Conservation (phyloP, 805 yeast genomes). For the Saturnispora dispora region DNA sequence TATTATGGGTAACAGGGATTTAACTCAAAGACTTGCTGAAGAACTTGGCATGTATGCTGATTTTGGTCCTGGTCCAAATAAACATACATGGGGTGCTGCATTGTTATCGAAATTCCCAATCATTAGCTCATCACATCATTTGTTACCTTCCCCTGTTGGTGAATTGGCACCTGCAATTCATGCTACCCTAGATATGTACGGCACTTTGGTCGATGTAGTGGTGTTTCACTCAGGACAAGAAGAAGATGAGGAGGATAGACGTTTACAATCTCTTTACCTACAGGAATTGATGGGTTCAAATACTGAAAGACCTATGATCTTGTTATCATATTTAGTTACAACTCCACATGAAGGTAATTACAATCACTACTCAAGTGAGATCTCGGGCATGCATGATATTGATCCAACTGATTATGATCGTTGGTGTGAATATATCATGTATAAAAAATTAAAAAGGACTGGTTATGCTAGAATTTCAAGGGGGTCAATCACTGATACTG, state of each 20-base stretch:
- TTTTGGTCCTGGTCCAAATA: constrained; percentile 95
- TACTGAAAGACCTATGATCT: constrained; percentile 64
- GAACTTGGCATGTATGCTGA: constrained; percentile 92
- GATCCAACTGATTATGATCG: constrained; percentile 93
- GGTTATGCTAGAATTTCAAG: constrained; percentile 93
- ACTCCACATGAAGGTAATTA: constrained; percentile 84
- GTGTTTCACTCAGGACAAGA: constrained; percentile 98
- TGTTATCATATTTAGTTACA: constrained; percentile 86
- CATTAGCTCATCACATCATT: constrained; percentile 77
- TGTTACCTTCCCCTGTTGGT: constrained; percentile 94
- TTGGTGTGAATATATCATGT: constrained; percentile 96
- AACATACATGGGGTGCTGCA: constrained; percentile 98
- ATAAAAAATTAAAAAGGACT: constrained; percentile 73
- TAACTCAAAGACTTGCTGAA: constrained; percentile 85
- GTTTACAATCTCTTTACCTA: constrained; percentile 71
- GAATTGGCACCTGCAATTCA: constrained; percentile 97
- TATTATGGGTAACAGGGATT: constrained; percentile 91
- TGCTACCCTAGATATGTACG: constrained; percentile 89
- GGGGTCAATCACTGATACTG: constrained; percentile 93
- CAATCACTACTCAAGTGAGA: constrained; percentile 78
- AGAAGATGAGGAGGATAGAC: constrained; percentile 90
- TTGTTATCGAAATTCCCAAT: constrained; percentile 92
- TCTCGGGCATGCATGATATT: constrained; percentile 84
- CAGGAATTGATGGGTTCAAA: constrained; percentile 73
- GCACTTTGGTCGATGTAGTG: constrained; percentile 78